Evolutionary conservation across 2,329 filamentous ascomycete species (phyloP).

Genomic region (Fusarium penzigii): DNA sequence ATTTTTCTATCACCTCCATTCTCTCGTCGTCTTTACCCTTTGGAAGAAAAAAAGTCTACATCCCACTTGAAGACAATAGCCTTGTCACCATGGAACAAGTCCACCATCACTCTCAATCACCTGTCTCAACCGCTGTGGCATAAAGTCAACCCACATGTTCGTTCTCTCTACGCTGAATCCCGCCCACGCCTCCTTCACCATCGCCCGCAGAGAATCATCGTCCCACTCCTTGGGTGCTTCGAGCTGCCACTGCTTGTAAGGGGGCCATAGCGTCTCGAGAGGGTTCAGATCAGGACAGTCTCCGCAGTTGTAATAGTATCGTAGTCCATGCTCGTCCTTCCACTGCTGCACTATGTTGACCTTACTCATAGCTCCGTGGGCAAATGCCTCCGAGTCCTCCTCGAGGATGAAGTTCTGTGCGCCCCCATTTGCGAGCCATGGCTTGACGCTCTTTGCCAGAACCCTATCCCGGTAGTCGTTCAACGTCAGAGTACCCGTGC

Average conservation of each 20-base stretch:
- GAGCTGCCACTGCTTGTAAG: constrained; percentile 36
- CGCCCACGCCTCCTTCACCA: constrained; percentile 34
- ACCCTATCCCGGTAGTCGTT: constrained; percentile 37
- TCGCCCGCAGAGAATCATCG: constrained; percentile 33
- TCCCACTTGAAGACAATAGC: background rate
- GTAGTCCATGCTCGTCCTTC: constrained; percentile 36
- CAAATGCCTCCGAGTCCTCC: constrained; percentile 38
- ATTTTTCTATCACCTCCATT: constrained; percentile 9
- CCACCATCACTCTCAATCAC: constrained; percentile 35
- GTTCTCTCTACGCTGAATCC: constrained; percentile 33
- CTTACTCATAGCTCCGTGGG: constrained; percentile 38
- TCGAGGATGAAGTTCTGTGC: constrained; percentile 34
- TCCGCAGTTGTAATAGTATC: constrained; percentile 37
- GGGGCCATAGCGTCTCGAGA: constrained; percentile 38
- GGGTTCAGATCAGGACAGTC: constrained; percentile 40
- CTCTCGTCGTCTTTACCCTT: background rate
- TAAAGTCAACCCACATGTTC: constrained; percentile 40
- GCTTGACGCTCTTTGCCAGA: constrained; percentile 35
- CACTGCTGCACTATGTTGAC: constrained; percentile 38
- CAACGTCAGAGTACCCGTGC: constrained; percentile 35
- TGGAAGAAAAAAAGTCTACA: background rate
- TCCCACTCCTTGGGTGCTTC: constrained; percentile 35
- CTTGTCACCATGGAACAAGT: constrained; percentile 36
- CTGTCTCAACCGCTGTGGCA: constrained; percentile 36
- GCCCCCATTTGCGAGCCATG: constrained; percentile 30